Evolutionary conservation across 805 yeast species (phyloP), one percentile per base, ranked within the genome.

Genomic region (Blastobotrys attinorum): DNA sequence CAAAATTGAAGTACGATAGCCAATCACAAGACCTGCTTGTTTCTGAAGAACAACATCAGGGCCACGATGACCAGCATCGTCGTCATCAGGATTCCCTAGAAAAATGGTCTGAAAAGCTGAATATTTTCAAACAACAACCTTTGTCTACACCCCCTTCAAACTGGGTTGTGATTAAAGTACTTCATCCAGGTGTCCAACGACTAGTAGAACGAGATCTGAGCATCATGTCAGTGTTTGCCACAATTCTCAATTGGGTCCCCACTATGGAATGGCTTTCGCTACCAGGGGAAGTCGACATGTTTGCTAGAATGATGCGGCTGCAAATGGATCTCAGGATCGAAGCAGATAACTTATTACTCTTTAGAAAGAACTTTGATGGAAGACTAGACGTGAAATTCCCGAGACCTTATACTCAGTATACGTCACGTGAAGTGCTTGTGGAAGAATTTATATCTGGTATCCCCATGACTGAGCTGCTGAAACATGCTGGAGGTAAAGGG

Each of bases 191-290:
- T 17, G 96, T 88, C 3, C 83, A 77, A 42, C 63, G 68, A 10
- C 77, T 75, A 40, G 83, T 92, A 20, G 73, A 74, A 45, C 71
- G 97, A 45, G 99, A 92, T 61, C 70, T 92, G 53, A 73, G 71
- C 50, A 85, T 92, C 31, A 89, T 92, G 96, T 66, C 63, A 22
- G 76, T 82, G 50, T 83, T 89, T 57, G 98, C 98, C 2, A 62
- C 64, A 36, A 43, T 72, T 1, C 75, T 92, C 41, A 80, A 89
- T 55, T 55, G 59, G 4, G 66, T 92, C 4, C 99, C 99, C 3
- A 87, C 95, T 0, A 86, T 92, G 95, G 97, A 92, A 59, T 92
- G 99, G 99, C 69, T 92, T 3, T 85, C 96, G 2, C 66, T 92
- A 39, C 98, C 97, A 0, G 90, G 82, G 48, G 98, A 92, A 61